Percentiles rank a stretch among this genome's conserved stretches.
phyloP scores from a whole-genome alignment of 768 basidiomycete species.

The Chalciporus pseudorubinellus region DNA sequence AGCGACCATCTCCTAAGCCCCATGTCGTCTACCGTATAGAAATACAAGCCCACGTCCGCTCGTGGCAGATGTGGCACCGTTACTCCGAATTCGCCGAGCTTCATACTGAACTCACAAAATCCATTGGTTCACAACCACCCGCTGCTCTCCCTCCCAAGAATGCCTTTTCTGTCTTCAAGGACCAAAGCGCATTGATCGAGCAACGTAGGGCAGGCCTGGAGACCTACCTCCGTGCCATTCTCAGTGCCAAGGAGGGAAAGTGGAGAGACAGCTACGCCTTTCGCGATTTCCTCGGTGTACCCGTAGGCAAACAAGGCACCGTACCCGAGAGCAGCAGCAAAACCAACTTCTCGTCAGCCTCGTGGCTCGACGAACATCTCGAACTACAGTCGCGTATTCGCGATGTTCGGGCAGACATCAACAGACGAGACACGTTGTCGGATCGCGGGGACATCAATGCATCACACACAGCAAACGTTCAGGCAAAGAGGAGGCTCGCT shows the following conservation, averaged over 20 bases:
- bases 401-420: constrained; percentile 80
- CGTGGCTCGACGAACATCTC: constrained; percentile 89
- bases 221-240: constrained; percentile 79
- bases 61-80: constrained; percentile 92
- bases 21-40: constrained; percentile 82
- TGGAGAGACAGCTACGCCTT: constrained; percentile 83
- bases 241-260: constrained; percentile 74
- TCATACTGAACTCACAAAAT: constrained; percentile 74
- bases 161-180: constrained; percentile 54
- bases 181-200: constrained; percentile 63
- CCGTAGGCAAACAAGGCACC: constrained; percentile 53
- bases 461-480: constrained; percentile 77
- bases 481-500: constrained; percentile 83
- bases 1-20: constrained; percentile 65
- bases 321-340: constrained; percentile 27
- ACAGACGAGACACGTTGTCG: constrained; percentile 82
- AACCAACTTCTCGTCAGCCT: constrained; percentile 64
- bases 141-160: constrained; percentile 83
- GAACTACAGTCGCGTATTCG: constrained; percentile 75
- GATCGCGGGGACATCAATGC: constrained; percentile 69
- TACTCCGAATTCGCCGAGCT: constrained; percentile 95
- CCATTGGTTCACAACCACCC: constrained; percentile 81
- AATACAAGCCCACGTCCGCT: constrained; percentile 83
- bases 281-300: constrained; percentile 84
- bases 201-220: constrained; percentile 80